Base-by-base conservation (phyloP, 108 stramenopile genomes). In the Nitzschia sp. region DNA sequence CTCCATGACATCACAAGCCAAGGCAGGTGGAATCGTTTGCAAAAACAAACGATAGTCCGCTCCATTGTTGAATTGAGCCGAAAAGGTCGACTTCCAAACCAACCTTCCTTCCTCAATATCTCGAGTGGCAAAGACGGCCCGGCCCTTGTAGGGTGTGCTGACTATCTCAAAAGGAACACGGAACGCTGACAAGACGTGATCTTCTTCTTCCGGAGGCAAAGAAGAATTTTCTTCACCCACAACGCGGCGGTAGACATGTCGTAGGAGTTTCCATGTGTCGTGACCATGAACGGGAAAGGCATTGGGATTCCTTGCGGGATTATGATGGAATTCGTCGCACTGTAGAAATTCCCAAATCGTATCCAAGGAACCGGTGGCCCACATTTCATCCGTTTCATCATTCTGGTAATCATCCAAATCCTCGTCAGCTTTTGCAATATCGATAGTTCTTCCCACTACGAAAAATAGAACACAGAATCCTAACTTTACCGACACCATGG, bases 1-100 rank as follows among this genome's bases (percentile, higher is more conserved):
- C 15, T 33, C 15, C 13, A 71, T 61, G 26, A 60, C 59, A 71
- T 71, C 59, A 24, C 70, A 71, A 29, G 70, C 70, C 28, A 61
- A 28, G 23, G 23, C 15, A 33, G 57, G 18, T 17, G 70, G 42
- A 28, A 71, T 58, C 28, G 24, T 27, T 3, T 15, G 21, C 3
- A 71, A 8, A 33, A 71, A 71, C 2, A 33, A 23, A 32, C 70
- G 36, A 31, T 28, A 71, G 21, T 60, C 48, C 17, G 29, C 5
- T 25, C 46, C 59, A 4, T 45, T 45, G 11, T 17, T 27, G 45
- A 71, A 71, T 0, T 49, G 25, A 15, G 70, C 70, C 30, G 45
- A 51, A 32, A 60, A 55, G 27, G 45, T 51, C 1, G 47, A 30
- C 46, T 61, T 61, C 46, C 59, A 71, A 1, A 71, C 59, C 25